Evolutionary conservation across 108 stramenopile species (phyloP), one percentile per base, ranked within the genome.

Genomic region (Skeletonema marinoi): DNA sequence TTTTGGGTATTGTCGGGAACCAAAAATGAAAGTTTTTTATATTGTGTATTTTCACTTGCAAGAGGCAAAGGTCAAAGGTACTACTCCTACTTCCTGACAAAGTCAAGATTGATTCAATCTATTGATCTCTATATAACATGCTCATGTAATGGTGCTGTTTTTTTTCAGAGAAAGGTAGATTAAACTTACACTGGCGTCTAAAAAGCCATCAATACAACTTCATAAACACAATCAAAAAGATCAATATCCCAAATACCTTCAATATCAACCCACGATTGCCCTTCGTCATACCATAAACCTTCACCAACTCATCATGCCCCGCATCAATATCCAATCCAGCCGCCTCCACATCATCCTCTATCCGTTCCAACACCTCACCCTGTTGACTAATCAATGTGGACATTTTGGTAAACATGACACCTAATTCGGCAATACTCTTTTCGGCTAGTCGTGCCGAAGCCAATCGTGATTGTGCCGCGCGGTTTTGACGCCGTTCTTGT

Each of bases 331-430:
- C 89, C 41, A 74, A 66, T 31, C 75, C 75, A 21, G 92, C 93
- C 19, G 86, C 85, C 75, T 93, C 95, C 10, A 93, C 93, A 65
- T 96, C 95, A 78, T 96, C 95, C 78, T 96, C 95, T 31, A 96
- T 87, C 71, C 91, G 88, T 71, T 91, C 91, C 62, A 96, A 65
- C 6, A 84, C 82, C 78, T 96, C 95, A 0, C 89, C 90, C 84
- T 93, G 92, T 60, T 91, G 85, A 9, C 54, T 56, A 51, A 92
- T 89, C 14, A 87, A 60, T 12, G 60, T 68, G 48, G 92, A 88
- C 92, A 95, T 93, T 83, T 95, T 93, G 33, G 89, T 74, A 80
- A 92, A 95, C 87, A 95, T 77, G 36, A 77, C 71, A 9, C 85
- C 84, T 31, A 95, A 67, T 67, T 90, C 86, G 17, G 86, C 89